Conservation (phyloP, 768 basidiomycete species). For the Lentinula boryana region DNA sequence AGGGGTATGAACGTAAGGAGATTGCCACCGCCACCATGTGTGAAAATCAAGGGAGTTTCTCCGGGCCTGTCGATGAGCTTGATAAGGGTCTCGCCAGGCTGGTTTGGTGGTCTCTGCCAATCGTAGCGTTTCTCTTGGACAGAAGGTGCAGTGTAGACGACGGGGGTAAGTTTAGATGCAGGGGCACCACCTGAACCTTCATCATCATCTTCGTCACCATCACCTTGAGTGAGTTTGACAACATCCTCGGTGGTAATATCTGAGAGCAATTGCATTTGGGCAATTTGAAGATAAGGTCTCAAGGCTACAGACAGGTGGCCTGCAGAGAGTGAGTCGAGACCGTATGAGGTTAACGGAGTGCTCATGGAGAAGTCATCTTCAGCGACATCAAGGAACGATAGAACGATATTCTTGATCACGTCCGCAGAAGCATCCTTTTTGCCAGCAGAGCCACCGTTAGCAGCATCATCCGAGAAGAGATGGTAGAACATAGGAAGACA, state of each 20-base stretch:
- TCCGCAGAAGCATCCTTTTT: neutral
- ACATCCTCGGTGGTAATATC: slow-evolving; percentile 19
- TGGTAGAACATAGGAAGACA: slow-evolving; percentile 11
- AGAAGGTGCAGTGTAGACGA: neutral
- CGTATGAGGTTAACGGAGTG: slow-evolving; percentile 23
- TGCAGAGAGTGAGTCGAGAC: slow-evolving; percentile 26
- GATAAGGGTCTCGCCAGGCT: neutral
- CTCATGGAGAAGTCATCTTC: slow-evolving; percentile 18
- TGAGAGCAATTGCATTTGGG: slow-evolving; percentile 23
- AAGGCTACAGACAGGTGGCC: slow-evolving; percentile 20
- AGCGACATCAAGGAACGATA: slow-evolving; percentile 15
- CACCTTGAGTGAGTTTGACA: neutral
- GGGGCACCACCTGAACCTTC: neutral
- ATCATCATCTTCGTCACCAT: neutral
- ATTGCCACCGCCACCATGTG: slow-evolving; percentile 3
- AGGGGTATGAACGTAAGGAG: slow-evolving; percentile 4
- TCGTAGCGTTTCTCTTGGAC: neutral
- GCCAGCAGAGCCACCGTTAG: neutral
- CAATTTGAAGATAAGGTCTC: slow-evolving; percentile 13
- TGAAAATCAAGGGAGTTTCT: neutral
- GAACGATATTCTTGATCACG: neutral
- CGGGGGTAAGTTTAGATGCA: neutral
- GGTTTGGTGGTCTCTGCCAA: neutral
- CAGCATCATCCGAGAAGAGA: slow-evolving; percentile 4
- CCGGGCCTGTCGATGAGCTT: slow-evolving; percentile 1